Percentiles rank a stretch among this genome's conserved stretches.
Conservation (phyloP, 768 basidiomycete genomes). For the Collybia sordida region DNA sequence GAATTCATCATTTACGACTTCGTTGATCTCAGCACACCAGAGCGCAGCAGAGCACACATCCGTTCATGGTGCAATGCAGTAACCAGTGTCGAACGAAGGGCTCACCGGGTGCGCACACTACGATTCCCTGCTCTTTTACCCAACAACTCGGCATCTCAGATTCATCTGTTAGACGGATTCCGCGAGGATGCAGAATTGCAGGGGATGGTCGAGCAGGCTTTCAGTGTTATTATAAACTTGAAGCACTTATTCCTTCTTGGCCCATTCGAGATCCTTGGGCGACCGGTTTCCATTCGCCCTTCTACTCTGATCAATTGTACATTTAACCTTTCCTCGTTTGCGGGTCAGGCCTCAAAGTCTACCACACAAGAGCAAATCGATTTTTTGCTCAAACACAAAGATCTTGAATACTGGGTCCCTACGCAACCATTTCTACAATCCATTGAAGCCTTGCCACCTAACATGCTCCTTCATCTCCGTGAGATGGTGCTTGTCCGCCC, state of each 20-base stretch:
- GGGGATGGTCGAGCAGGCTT: neutral
- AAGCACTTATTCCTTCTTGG: slow-evolving; percentile 5
- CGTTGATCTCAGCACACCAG: too few relatives aligned
- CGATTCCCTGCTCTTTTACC: too few relatives aligned
- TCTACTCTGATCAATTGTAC: slow-evolving; percentile 3
- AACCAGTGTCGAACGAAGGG: too few relatives aligned
- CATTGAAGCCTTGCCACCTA: neutral
- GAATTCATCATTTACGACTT: too few relatives aligned
- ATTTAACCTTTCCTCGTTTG: neutral
- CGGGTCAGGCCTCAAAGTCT: neutral
- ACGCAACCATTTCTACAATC: neutral
- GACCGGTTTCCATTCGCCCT: neutral
- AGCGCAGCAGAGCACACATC: too few relatives aligned
- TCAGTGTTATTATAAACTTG: slow-evolving; percentile 7
- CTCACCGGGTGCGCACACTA: too few relatives aligned
- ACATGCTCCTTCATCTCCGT: neutral
- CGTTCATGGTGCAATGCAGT: too few relatives aligned
- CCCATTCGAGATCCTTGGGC: neutral
- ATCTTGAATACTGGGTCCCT: slow-evolving; percentile 6
- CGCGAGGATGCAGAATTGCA: too few relatives aligned
- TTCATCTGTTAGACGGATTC: too few relatives aligned
- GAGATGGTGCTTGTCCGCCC: neutral
- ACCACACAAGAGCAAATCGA: neutral
- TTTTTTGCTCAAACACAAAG: neutral
- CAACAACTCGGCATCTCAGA: too few relatives aligned